These are phyloP conservation scores for Neonectria ditissima DNA, from an alignment of 2,329 filamentous ascomycete species.

Conservation along the genomic window DNA sequence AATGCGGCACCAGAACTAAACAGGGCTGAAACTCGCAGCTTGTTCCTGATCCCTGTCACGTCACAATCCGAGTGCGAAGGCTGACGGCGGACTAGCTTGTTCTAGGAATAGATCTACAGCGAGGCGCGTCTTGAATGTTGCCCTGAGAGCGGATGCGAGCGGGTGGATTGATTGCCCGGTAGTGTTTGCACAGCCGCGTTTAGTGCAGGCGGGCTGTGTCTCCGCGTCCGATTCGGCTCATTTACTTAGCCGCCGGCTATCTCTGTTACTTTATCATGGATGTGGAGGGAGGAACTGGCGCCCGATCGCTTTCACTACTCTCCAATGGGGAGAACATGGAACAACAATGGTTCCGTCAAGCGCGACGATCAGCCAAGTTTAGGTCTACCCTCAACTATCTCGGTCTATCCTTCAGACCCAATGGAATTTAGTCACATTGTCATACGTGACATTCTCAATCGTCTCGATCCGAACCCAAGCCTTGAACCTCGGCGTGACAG, in stretches of 20 bases:
- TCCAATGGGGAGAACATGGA: too few species aligned
- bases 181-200: not conserved
- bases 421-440: too few species aligned
- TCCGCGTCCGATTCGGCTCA: not conserved
- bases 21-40: slow-evolving; percentile 3
- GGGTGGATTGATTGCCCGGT: not conserved
- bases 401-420: too few species aligned
- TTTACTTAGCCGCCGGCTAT: not conserved
- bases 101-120: not conserved
- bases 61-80: not conserved
- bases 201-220: not conserved
- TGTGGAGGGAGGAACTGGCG: too few species aligned
- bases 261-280: not conserved
- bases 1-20: not conserved
- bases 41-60: too few species aligned
- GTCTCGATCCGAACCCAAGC: too few species aligned
- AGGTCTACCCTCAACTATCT: too few species aligned
- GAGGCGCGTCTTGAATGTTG: not conserved
- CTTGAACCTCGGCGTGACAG: too few species aligned
- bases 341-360: too few species aligned
- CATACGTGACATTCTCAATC: too few species aligned
- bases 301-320: too few species aligned
- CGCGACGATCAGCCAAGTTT: too few species aligned
- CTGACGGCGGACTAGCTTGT: not conserved
- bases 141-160: not conserved